phyloP scores from a whole-genome alignment of 345 rosid genomes.

The Triadica sebifera region DNA sequence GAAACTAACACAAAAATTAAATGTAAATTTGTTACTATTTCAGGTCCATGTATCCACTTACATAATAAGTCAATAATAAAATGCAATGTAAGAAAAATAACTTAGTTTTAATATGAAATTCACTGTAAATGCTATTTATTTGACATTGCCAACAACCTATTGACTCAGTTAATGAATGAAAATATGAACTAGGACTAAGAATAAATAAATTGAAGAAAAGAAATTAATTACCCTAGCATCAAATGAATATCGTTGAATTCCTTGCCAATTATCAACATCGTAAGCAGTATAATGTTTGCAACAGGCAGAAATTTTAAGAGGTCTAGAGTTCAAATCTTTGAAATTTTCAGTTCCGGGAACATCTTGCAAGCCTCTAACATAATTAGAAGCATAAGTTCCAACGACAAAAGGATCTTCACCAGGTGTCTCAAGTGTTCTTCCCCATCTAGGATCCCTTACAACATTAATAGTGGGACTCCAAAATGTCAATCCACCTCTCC shows the following conservation, averaged over 20 bases:
- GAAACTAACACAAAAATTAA: no score
- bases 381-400: conserved; percentile 39
- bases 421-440: conserved; percentile 41
- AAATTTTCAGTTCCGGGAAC: conserved; percentile 23
- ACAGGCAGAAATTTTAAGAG: conserved; percentile 42
- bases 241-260: background rate
- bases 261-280: conserved; percentile 42
- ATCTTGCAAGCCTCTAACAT: conserved; percentile 48
- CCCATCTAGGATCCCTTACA: conserved; percentile 51
- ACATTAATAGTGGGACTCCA: conserved; percentile 53
- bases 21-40: no score
- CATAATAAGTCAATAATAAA: no score
- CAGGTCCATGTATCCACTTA: no score
- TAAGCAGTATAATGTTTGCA: conserved; percentile 50
- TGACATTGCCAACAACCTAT: no score
- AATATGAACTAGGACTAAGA: no score
- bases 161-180: no score
- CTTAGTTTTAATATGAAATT: no score
- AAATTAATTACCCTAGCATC: background rate
- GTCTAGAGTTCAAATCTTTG: background rate
- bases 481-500: background rate
- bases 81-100: no score
- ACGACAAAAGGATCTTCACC: conserved; percentile 46
- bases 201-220: no score
- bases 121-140: no score